These are phyloP conservation scores for Rhizopus arrhizus DNA, from an alignment of 371 early-diverging fungal genomes.

Conservation along the genomic window DNA sequence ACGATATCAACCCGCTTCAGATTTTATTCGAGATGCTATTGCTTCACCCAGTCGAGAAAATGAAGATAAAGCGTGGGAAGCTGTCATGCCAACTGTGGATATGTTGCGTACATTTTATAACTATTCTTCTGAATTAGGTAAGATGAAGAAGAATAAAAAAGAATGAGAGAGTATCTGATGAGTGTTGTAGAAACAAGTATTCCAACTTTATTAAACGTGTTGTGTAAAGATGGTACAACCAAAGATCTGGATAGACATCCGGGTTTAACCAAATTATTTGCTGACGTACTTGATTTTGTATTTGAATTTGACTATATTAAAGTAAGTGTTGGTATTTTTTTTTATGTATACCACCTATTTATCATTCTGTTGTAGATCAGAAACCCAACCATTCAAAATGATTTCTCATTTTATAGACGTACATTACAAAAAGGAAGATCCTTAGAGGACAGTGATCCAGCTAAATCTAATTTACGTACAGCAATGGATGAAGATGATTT, in stretches of 20 bases:
- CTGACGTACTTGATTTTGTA: slow-evolving; percentile 83
- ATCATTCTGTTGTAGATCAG: slow-evolving; percentile 59
- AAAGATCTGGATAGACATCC: slow-evolving; percentile 75
- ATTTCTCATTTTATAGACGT: slow-evolving; percentile 94
- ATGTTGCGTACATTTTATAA: slow-evolving; percentile 79
- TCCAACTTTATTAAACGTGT: slow-evolving; percentile 71
- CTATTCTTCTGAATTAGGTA: slow-evolving; percentile 76
- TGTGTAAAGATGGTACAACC: slow-evolving; percentile 72
- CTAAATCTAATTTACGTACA: slow-evolving; percentile 45
- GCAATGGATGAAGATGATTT: slow-evolving; percentile 82
- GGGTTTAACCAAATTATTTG: slow-evolving; percentile 78
- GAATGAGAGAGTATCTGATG: neutral
- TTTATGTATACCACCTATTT: too few relatives aligned
- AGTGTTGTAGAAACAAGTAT: slow-evolving; percentile 64
- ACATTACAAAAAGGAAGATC: slow-evolving; percentile 74
- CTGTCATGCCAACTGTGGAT: slow-evolving; percentile 81
- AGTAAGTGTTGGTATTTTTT: slow-evolving; percentile 42
- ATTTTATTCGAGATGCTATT: slow-evolving; percentile 73
- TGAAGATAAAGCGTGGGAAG: slow-evolving; percentile 87
- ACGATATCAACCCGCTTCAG: slow-evolving; percentile 52
- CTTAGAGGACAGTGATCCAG: slow-evolving; percentile 17
- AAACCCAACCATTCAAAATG: slow-evolving; percentile 93
- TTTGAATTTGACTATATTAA: slow-evolving; percentile 91
- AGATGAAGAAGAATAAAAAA: neutral
- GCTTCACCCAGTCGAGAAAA: slow-evolving; percentile 76